Base-by-base conservation (phyloP, 257 asterid genomes). In the Solanum pimpinellifolium region DNA sequence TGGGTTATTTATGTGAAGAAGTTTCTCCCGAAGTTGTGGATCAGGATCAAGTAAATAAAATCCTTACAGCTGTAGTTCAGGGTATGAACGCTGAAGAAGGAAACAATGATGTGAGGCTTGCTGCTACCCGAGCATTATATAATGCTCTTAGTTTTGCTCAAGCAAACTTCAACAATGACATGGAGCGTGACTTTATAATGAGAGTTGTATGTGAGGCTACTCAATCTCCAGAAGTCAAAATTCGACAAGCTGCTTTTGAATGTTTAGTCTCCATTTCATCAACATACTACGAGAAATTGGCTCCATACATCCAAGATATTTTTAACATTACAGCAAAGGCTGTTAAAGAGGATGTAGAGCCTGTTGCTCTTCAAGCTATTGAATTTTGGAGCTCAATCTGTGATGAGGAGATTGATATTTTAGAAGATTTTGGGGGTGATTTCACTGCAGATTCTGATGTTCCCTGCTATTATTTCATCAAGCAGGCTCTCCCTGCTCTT, bases 131-230 rank as follows among this genome's bases (percentile, higher is more conserved):
- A 87, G 96, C 98, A 41, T 84, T 95, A 85, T 93, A 95, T 89
- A 94, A 95, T 85, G 98, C 98, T 87, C 94, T 95, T 86, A 94
- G 95, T 21, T 95, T 95, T 90, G 96, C 98, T 72, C 96, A 92
- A 87, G 98, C 98, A 49, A 95, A 95, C 88, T 95, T 95, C 90
- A 91, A 94, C 41, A 94, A 93, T 82, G 98, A 95, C 88, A 92
- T 93, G 95, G 98, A 95, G 89, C 92, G 98, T 72, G 96, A 95
- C 87, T 95, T 92, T 88, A 92, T 95, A 42, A 92, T 95, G 98
- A 95, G 95, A 92, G 96, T 95, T 84, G 98, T 92, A 42, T 95
- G 98, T 86, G 98, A 95, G 91, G 95, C 98, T 52, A 92, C 98
- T 49, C 91, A 93, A 56, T 92, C 98, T n/a, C 94, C 94, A 14